Evolutionary conservation across 2,329 filamentous ascomycete genomes (phyloP), one percentile per base, ranked within the genome.

Genomic region (Akanthomyces lecanii): DNA sequence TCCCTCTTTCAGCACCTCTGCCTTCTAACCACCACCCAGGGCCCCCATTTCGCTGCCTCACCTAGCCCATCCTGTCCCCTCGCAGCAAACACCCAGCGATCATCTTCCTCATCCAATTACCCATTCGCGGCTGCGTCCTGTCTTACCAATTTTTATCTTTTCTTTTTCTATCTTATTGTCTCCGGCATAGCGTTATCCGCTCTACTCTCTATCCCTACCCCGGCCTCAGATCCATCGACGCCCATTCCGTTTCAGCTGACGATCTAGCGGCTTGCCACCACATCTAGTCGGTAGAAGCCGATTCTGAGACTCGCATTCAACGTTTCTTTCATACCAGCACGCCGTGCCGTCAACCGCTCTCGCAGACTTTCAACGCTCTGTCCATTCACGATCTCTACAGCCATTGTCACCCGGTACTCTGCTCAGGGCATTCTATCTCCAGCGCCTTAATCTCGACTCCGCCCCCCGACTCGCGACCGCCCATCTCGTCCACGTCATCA

Each of bases 1-100:
- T 53, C 58, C 58, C 58, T 61, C 58, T 53, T 61, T 53, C 48
- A 61, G 58, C 47, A 45, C 52, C 47, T 38, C 33, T 30, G n/a
- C 33, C 56, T 51, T 51, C 47, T 60, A 33, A 60, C 58, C 25
- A n/a, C 45, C 51, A 38, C 40, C 30, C 4, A 6, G 6, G 28
- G 28, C 28, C 28, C 28, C 28, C 4, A 44, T 48, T n/a, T 53
- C 21, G 40, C 60, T 48, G 47, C 60, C 50, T 56, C 45, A 50
- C 18, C 59, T 40, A 45, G 30, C 50, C 28, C 59, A n/a, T 44
- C 18, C 59, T 30, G 25, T 21, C 50, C 28, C 59, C 18, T 44
- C 58, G 38, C 38, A 42, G 36, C 48, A 25, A 47, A 23, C 47
- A 18, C 25, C 38, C 25, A 38, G 36, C 52, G 52, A 47, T 53